Conservation (phyloP, 164 flowering plant genomes). For the Kalanchoe fedtschenkoi region DNA sequence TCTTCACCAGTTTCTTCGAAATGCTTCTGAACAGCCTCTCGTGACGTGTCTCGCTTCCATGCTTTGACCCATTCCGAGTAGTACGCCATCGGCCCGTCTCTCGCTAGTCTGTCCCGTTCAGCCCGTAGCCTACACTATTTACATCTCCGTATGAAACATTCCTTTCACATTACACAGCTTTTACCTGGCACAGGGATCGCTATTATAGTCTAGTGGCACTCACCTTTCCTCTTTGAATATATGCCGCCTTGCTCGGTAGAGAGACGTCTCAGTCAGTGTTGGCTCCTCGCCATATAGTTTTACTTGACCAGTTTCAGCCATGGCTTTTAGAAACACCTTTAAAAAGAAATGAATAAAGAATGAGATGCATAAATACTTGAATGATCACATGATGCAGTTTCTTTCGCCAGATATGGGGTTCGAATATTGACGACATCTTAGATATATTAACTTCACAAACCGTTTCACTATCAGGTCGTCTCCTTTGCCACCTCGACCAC, state of each 20-base stretch:
- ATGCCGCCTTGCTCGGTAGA: slow-evolving; percentile 81
- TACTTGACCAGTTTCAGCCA: slow-evolving; percentile 92
- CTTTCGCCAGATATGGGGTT: not conserved
- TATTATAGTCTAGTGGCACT: not conserved
- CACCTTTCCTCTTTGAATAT: slow-evolving; percentile 90
- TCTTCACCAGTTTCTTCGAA: slow-evolving; percentile 99
- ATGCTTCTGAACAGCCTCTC: slow-evolving; percentile 86
- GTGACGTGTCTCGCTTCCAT: slow-evolving; percentile 89
- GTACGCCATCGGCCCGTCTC: slow-evolving; percentile 73
- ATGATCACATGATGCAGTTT: not conserved
- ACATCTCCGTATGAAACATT: not conserved
- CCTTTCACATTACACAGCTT: not conserved
- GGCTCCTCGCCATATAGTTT: slow-evolving; percentile 88
- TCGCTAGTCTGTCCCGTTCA: slow-evolving; percentile 60
- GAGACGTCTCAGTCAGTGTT: slow-evolving; percentile 75
- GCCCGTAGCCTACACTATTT: slow-evolving; percentile 50
- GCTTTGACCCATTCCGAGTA: slow-evolving; percentile 97
- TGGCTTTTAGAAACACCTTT: slow-evolving; percentile 89
- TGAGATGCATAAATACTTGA: not conserved
- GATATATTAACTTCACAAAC: slow-evolving; percentile 26
- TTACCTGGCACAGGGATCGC: not conserved
- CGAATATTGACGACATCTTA: not conserved
- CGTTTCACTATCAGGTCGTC: slow-evolving; percentile 83
- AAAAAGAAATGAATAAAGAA: slow-evolving; percentile 4
- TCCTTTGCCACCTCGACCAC: slow-evolving; percentile 97